Base-by-base conservation (phyloP, 2,329 filamentous ascomycete genomes). In the Grosmannia serpens region DNA sequence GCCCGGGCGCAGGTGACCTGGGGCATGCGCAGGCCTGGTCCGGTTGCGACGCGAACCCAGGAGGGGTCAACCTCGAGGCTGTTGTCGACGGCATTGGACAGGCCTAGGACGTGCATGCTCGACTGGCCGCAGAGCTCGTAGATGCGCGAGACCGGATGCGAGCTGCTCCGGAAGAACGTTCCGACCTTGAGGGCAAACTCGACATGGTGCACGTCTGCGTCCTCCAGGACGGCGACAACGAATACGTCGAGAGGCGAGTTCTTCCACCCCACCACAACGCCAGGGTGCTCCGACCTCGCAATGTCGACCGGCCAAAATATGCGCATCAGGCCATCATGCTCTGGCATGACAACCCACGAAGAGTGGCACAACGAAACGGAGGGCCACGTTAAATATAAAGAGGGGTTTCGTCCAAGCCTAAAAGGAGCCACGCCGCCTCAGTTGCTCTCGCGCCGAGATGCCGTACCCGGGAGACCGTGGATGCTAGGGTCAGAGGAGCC, bases 301-400 rank as follows among this genome's bases (percentile, higher is more conserved):
- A 89, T 84, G 74, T 95, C 91, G 68, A 88, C 88, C 67, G 94
- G 95, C 94, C 94, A 99, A 77, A 99, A 97, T 76, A 99, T 86
- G 78, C 94, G 90, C 86, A 97, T 90, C 77, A 97, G 79, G 69
- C 89, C 91, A 89, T 94, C 83, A 79, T 84, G 79, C 75, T 83
- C 82, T 77, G 82, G 77, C 83, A 86, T 86, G 79, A 78, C 81
- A 65, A 61, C 63, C 62, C 64, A 66, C 66, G 65, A 65, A 65
- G 41, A 27, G 27, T 49, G 54, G 41, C 38, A 33, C 41, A 53
- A 52, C 10, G 20, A 41, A 33, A 27, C 10, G 51, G 35, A 20
- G 51, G n/a, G 53, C 17, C 41, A 29, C 20, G 51, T 26, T 15
- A 26, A 27, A 41, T 38, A 62, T 62, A 67, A 64, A 65, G 58